These are phyloP conservation scores for Colletotrichum godetiae DNA, from an alignment of 2,329 filamentous ascomycete genomes.

Conservation along the genomic window DNA sequence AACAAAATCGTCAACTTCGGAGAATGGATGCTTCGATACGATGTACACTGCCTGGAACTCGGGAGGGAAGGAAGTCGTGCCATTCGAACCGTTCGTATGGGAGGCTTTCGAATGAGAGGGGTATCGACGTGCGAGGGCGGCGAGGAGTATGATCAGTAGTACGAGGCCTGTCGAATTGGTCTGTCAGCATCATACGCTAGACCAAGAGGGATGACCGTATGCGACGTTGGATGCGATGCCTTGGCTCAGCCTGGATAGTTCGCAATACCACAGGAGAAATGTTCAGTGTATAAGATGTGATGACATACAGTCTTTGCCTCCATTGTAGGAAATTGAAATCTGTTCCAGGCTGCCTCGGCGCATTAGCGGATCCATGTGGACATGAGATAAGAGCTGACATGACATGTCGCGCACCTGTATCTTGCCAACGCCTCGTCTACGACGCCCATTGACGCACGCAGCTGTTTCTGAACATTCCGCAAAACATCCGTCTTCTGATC, in stretches of 20 bases:
- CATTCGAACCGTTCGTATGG: conserved; percentile 29
- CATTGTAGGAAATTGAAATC: conserved; percentile 94
- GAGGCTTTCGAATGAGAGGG: conserved; percentile 43
- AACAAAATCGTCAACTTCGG: conserved; percentile 89
- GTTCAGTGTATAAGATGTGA: not conserved
- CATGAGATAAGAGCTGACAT: not conserved
- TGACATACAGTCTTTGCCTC: conserved; percentile 86
- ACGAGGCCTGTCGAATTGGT: conserved; percentile 68
- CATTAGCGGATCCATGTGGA: conserved; percentile 8
- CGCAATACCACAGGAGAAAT: not conserved
- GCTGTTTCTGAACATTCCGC: conserved; percentile 77
- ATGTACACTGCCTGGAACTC: conserved; percentile 88
- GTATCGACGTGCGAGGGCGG: conserved; percentile 59
- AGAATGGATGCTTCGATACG: conserved; percentile 84
- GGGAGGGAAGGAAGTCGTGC: conserved; percentile 47
- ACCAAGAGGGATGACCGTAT: not conserved
- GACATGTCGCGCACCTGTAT: conserved; percentile 72
- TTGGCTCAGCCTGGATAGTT: not conserved
- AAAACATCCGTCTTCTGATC: conserved; percentile 67
- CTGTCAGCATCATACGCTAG: not conserved
- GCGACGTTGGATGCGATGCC: not conserved
- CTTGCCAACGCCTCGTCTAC: conserved; percentile 79
- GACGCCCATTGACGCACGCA: conserved; percentile 76
- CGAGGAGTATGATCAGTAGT: conserved; percentile 87
- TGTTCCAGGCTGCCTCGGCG: conserved; percentile 70